A percentile compares a stretch with the other conserved stretches of the same genome.
Evolutionary conservation across 352 stramenopile genomes (phyloP).

Genomic region (Globisporangium acanthophoron): DNA sequence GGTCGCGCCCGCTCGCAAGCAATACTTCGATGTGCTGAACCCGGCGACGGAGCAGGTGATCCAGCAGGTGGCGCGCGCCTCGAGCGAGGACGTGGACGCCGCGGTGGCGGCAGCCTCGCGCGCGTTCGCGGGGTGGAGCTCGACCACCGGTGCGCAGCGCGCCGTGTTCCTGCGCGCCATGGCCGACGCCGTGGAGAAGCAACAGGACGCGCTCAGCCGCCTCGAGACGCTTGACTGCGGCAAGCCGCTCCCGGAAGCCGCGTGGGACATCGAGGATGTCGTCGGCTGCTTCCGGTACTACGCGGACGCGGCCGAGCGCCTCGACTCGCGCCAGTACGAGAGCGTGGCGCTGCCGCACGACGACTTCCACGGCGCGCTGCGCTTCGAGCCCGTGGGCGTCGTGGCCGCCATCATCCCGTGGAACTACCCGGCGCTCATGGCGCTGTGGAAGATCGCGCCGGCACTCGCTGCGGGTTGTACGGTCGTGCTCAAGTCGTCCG

Average conservation of each 20-base stretch:
- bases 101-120: constrained; percentile 40
- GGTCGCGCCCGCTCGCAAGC: constrained; percentile 29
- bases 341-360: constrained; percentile 34
- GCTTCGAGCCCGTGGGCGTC: constrained; percentile 67
- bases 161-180: constrained; percentile 47
- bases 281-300: constrained; percentile 61
- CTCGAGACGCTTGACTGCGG: constrained; percentile 68
- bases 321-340: constrained; percentile 51
- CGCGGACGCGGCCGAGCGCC: constrained; percentile 34
- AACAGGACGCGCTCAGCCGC: constrained; percentile 30
- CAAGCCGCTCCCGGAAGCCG: constrained; percentile 54
- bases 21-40: constrained; percentile 61
- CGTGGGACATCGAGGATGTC: constrained; percentile 72
- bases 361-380: constrained; percentile 39
- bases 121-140: constrained; percentile 41
- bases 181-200: constrained; percentile 30
- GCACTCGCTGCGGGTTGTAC: constrained; percentile 93
- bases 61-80: constrained; percentile 39
- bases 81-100: constrained; percentile 36
- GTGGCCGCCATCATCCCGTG: constrained; percentile 63
- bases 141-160: constrained; percentile 39
- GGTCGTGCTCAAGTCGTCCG: constrained; percentile 91
- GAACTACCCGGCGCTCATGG: constrained; percentile 65
- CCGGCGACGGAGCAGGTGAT: constrained; percentile 45
- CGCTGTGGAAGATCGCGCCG: constrained; percentile 72